Percentiles rank a stretch among this genome's conserved stretches.
Conservation (phyloP, 1,139 yeast species). For the Eremothecium sinecaudum region DNA sequence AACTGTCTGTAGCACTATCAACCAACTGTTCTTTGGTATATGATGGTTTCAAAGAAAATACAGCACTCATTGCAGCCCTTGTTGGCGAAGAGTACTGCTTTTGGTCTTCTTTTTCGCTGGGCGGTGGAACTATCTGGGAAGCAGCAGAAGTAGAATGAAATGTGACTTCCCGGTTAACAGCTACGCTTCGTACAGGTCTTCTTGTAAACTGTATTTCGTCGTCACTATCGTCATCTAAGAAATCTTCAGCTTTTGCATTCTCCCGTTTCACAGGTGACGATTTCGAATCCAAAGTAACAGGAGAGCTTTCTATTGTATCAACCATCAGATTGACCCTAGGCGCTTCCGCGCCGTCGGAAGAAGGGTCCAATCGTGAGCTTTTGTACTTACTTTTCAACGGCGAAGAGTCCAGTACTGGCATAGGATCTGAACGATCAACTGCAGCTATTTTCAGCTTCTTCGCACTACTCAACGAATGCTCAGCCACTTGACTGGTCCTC, state of each 20-base stretch:
- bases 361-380: neutral
- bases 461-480: neutral
- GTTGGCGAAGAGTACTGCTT: no score
- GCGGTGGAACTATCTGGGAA: neutral
- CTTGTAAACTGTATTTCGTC: constrained; percentile 44
- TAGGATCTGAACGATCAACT: neutral
- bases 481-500: neutral
- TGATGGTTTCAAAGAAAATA: no score
- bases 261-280: constrained; percentile 1
- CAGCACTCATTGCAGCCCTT: no score
- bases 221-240: constrained; percentile 22
- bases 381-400: constrained; percentile 10
- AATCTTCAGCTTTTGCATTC: constrained; percentile 8
- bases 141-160: constrained; percentile 10
- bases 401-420: constrained; percentile 12
- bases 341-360: no score
- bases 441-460: neutral
- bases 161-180: constrained; percentile 31
- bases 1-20: constrained; percentile 36
- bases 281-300: constrained; percentile 10
- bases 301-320: constrained; percentile 18
- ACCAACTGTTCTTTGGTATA: no score
- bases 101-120: no score
- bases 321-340: constrained; percentile 2
- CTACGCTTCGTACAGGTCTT: constrained; percentile 31